Percentiles rank a stretch among this genome's conserved stretches.
phyloP scores from a whole-genome alignment of 495 filamentous ascomycete genomes.

The Penicillium pancosmium region DNA sequence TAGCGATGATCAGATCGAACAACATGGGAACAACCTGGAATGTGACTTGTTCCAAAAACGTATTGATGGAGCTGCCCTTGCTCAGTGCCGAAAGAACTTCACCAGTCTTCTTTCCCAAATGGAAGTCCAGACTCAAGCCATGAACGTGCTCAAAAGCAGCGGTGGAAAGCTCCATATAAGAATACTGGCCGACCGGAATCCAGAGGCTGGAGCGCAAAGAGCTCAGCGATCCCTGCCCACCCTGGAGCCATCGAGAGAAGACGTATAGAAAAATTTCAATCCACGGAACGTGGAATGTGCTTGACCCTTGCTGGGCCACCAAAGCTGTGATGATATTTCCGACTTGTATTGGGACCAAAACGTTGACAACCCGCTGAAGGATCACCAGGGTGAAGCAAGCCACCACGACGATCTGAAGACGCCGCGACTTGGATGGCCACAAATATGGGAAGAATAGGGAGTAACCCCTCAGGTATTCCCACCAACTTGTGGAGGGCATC shows the following conservation, averaged over 20 bases:
- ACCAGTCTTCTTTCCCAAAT: conserved; percentile 93
- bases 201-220: conserved; percentile 81
- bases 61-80: conserved; percentile 95
- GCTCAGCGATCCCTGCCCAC: conserved; percentile 81
- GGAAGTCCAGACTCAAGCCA: conserved; percentile 91
- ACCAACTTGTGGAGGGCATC: conserved; percentile 72
- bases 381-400: conserved; percentile 76
- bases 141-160: conserved; percentile 98
- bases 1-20: conserved; percentile 82
- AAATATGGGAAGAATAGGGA: conserved; percentile 91
- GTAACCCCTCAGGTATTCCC: conserved; percentile 89
- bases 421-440: conserved; percentile 75
- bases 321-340: conserved; percentile 73
- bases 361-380: conserved; percentile 73
- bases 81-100: conserved; percentile 93
- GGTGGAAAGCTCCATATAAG: conserved; percentile 90
- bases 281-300: conserved; percentile 62
- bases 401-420: conserved; percentile 71
- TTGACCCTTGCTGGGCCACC: conserved; percentile 46
- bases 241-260: conserved; percentile 81
- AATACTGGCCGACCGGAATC: conserved; percentile 96
- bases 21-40: conserved; percentile 96
- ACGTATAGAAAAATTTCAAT: conserved; percentile 76
- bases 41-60: conserved; percentile 92
- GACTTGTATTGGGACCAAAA: conserved; percentile 76